Percentiles rank a stretch among this genome's conserved stretches.
phyloP scores from a whole-genome alignment of 768 basidiomycete genomes.

The Tephrocybe sp. region DNA sequence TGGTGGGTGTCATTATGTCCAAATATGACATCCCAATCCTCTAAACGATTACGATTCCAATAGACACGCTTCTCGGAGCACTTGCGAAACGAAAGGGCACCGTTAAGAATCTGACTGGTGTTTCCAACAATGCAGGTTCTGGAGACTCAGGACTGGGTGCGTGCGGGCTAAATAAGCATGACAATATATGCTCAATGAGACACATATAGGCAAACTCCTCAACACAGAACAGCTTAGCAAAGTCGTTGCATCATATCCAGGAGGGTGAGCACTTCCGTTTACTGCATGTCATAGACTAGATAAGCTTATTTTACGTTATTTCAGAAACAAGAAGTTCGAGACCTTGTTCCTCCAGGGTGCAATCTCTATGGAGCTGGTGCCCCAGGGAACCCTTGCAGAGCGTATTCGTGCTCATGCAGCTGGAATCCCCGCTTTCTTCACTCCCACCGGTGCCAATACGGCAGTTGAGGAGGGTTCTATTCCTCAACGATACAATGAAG shows the following conservation, averaged over 20 bases:
- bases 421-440: slow-evolving; percentile 93
- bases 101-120: slow-evolving; percentile 73
- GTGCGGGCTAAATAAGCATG: slow-evolving; percentile 6
- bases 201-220: slow-evolving; percentile 63
- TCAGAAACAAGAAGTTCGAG: slow-evolving; percentile 88
- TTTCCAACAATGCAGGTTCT: slow-evolving; percentile 87
- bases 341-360: slow-evolving; percentile 75
- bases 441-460: slow-evolving; percentile 85
- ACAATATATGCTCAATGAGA: neutral
- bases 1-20: slow-evolving; percentile 39
- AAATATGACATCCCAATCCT: neutral
- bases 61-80: slow-evolving; percentile 83
- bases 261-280: slow-evolving; percentile 53
- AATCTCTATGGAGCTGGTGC: slow-evolving; percentile 85
- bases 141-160: slow-evolving; percentile 70
- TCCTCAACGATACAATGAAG: slow-evolving; percentile 75
- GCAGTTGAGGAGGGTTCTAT: slow-evolving; percentile 80
- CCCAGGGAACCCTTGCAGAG: slow-evolving; percentile 89
- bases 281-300: neutral
- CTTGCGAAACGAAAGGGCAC: slow-evolving; percentile 66
- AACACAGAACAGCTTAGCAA: slow-evolving; percentile 76
- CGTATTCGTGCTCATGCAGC: slow-evolving; percentile 87
- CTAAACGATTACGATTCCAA: neutral
- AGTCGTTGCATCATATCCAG: slow-evolving; percentile 88
- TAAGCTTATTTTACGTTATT: neutral